These are phyloP conservation scores for Tardiomyces depauwii DNA, from an alignment of 1,139 yeast genomes.

Conservation along the genomic window DNA sequence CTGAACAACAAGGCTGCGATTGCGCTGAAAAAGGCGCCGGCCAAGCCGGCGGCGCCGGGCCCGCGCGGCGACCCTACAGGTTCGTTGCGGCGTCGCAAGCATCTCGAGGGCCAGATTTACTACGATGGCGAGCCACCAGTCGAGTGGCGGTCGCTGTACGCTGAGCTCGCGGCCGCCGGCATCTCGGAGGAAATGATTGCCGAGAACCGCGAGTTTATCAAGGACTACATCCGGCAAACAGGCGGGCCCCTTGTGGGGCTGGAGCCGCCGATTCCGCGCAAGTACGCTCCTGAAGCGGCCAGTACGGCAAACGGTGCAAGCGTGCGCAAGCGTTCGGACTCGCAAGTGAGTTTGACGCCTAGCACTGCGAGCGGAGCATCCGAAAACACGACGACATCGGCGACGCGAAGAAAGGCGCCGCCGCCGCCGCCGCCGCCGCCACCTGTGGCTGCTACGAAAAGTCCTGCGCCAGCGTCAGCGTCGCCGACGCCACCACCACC, in stretches of 20 bases:
- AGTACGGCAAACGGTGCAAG: constrained; percentile 2
- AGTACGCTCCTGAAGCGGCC: constrained; percentile 25
- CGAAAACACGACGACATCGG: constrained; percentile 3
- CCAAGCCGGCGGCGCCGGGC: constrained; percentile 36
- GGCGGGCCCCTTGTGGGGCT: constrained; percentile 81
- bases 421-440: constrained; percentile 15
- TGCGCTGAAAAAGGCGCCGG: constrained; percentile 45
- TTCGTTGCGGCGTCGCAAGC: constrained; percentile 39
- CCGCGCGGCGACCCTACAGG: constrained; percentile 53
- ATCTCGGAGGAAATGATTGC: constrained; percentile 86
- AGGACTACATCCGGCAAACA: constrained; percentile 60
- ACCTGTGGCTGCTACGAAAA: constrained; percentile 10
- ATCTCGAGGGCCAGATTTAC: constrained; percentile 44
- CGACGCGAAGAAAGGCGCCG: constrained; percentile 8
- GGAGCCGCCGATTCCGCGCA: constrained; percentile 76
- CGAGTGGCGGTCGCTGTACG: constrained; percentile 71
- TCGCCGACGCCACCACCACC: constrained; percentile 18
- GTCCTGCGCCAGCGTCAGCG: constrained; percentile 12
- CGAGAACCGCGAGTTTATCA: constrained; percentile 71
- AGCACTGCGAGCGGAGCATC: constrained; percentile 25
- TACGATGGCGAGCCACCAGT: constrained; percentile 78
- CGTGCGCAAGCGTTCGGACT: constrained; percentile 10
- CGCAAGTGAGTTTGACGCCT: constrained; percentile 6
- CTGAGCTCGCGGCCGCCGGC: constrained; percentile 67
- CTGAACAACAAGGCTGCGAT: constrained; percentile 78